Evolutionary conservation across 2,329 filamentous ascomycete genomes (phyloP), one percentile per base, ranked within the genome.

Genomic region (Cordyceps cicadae): DNA sequence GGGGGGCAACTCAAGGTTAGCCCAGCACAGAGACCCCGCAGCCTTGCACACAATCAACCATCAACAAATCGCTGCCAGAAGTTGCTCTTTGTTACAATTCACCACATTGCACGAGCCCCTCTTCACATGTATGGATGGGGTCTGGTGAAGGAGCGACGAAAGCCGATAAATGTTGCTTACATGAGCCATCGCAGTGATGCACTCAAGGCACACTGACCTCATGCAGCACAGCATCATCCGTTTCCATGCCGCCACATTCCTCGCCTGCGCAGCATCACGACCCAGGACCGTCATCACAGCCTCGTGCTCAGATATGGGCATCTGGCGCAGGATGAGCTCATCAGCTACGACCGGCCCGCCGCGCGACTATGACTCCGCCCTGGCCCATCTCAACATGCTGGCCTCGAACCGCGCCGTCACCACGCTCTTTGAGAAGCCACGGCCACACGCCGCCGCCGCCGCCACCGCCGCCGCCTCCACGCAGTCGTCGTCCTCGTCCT

Each of bases 401-500:
- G 88, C 93, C 68, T 88, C 88, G 60, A 96, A 96, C 72, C 87
- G 86, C 67, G 82, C 87, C 45, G 79, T 89, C 62, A 80, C 77
- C 8, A 71, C 73, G 19, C 76, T 82, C 51, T 84, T 84, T 67
- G 71, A 75, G 50, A 69, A 60, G 59, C 67, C 79, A 29, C 77
- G 57, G 78, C 76, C 39, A 79, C 63, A 12, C 12, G 21, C 34
- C 71, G 41, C 64, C 60, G 60, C 71, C 63, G 9, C 9, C 8
- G 41, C 71, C 24, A 24, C 39, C 64, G 59, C 59, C 4, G 62
- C 14, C 45, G 2, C 3, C 55, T 6, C 7, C 45, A 19, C 5
- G 24, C 24, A 24, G 24, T 24, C 24, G 24, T 24, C 32, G 4
- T 11, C 45, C 7, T 9, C 32, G 7, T 17, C 29, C 1, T 9